Conservation (phyloP, 2,329 filamentous ascomycete species). For the Diaporthe citriasiana region DNA sequence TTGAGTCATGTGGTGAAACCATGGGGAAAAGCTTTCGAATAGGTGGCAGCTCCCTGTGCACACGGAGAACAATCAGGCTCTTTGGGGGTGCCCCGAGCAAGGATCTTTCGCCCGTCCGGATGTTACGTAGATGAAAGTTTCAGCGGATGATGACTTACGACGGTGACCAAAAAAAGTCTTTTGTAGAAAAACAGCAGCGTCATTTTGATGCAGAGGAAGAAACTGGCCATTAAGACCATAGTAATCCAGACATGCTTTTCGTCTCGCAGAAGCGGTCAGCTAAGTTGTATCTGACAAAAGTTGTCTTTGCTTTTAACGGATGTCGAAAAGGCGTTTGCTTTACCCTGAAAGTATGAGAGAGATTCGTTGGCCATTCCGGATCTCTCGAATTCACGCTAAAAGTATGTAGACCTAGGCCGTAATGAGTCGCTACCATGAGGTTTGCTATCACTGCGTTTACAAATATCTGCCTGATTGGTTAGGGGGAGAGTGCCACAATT, state of each 20-base stretch:
- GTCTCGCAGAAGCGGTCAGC: neutral
- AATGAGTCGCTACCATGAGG: constrained; percentile 17
- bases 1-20: too few relatives aligned
- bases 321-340: neutral
- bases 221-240: constrained; percentile 9
- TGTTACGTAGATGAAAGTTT: too few relatives aligned
- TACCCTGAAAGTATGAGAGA: constrained; percentile 17
- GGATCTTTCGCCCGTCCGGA: neutral
- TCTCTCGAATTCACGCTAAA: constrained; percentile 17
- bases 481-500: neutral
- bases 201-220: constrained; percentile 21
- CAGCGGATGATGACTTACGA: neutral
- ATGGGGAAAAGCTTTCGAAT: neutral
- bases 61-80: neutral
- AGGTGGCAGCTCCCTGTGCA: neutral
- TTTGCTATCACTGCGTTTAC: constrained; percentile 18
- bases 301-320: neutral
- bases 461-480: neutral
- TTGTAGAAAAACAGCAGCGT: constrained; percentile 11
- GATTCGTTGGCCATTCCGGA: neutral
- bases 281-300: too few relatives aligned
- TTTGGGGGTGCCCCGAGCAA: neutral
- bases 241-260: constrained; percentile 14
- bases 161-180: neutral
- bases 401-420: neutral